Evolutionary conservation across 106 monocot genomes (phyloP).

Genomic region (Phalaenopsis equestris): DNA sequence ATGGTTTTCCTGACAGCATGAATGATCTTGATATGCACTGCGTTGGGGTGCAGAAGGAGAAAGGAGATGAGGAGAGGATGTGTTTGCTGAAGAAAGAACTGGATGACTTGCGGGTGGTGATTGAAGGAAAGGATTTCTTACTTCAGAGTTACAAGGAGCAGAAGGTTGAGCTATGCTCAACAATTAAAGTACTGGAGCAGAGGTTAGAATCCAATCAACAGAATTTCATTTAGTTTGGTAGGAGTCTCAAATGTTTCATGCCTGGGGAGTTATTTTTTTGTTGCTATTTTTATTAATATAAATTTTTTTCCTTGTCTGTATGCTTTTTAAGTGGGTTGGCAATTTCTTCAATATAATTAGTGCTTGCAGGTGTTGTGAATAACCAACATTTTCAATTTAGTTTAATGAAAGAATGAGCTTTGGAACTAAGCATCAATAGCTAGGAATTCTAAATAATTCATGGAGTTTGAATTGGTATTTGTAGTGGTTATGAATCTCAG

Average conservation of each 20-base stretch:
- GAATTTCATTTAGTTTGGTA: neutral
- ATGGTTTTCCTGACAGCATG: conserved; percentile 17
- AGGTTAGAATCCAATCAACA: conserved; percentile 8
- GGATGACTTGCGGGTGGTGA: conserved; percentile 26
- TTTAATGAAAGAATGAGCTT: neutral
- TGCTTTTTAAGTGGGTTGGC: neutral
- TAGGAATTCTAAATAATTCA: too few relatives aligned
- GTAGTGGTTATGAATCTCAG: too few relatives aligned
- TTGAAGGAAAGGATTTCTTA: conserved; percentile 33
- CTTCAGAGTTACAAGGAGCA: conserved; percentile 42
- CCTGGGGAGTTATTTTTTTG: neutral
- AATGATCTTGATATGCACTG: conserved; percentile 10
- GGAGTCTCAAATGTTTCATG: neutral
- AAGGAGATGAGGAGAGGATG: conserved; percentile 17
- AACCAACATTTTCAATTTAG: neutral
- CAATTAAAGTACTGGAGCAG: conserved; percentile 25
- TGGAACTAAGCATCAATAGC: too few relatives aligned
- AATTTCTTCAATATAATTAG: neutral
- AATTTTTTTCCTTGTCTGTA: neutral
- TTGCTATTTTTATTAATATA: neutral
- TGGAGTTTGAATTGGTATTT: too few relatives aligned
- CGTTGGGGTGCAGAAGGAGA: conserved; percentile 16
- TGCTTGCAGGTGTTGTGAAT: neutral
- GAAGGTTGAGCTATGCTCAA: conserved; percentile 22
- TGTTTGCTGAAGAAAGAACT: conserved; percentile 21